phyloP scores from a whole-genome alignment of 2,329 filamentous ascomycete species.

The Colletotrichum sidae region DNA sequence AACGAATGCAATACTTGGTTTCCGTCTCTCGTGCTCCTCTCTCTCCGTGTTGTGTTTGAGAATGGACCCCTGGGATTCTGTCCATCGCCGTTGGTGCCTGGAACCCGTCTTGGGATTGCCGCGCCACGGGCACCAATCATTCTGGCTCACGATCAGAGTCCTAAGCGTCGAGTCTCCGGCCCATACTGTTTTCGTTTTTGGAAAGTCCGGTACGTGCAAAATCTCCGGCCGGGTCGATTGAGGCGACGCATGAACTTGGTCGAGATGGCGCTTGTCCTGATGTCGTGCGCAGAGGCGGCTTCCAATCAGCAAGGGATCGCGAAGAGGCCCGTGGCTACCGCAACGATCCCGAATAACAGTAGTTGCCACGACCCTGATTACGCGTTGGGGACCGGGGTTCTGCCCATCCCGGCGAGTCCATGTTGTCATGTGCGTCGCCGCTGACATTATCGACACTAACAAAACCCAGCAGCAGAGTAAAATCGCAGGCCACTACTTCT shows the following conservation, averaged over 20 bases:
- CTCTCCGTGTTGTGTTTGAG: too few relatives aligned
- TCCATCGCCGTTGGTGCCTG: not conserved
- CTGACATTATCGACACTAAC: too few relatives aligned
- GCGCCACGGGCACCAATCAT: constrained; percentile 5
- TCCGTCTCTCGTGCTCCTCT: too few relatives aligned
- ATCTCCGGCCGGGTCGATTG: constrained; percentile 44
- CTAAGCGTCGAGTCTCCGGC: too few relatives aligned
- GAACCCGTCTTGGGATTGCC: constrained; percentile 4
- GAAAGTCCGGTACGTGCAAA: constrained; percentile 22
- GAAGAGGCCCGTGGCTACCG: constrained; percentile 45
- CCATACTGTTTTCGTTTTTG: not conserved
- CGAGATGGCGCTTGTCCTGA: constrained; percentile 34
- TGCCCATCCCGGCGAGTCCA: constrained; percentile 1
- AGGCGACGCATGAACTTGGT: constrained; percentile 46
- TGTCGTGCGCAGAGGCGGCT: constrained; percentile 33
- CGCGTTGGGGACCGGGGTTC: constrained; percentile 20
- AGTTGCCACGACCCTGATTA: constrained; percentile 25
- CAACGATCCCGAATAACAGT: constrained; percentile 46
- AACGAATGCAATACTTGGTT: not conserved
- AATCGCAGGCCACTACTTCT: too few relatives aligned
- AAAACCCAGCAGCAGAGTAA: too few relatives aligned
- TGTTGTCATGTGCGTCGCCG: not conserved
- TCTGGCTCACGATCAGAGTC: constrained; percentile 3
- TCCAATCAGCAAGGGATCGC: constrained; percentile 40
- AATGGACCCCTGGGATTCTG: too few relatives aligned